Evolutionary conservation across 148 eudicot species (phyloP).

Genomic region (Heliosperma pusillum): DNA sequence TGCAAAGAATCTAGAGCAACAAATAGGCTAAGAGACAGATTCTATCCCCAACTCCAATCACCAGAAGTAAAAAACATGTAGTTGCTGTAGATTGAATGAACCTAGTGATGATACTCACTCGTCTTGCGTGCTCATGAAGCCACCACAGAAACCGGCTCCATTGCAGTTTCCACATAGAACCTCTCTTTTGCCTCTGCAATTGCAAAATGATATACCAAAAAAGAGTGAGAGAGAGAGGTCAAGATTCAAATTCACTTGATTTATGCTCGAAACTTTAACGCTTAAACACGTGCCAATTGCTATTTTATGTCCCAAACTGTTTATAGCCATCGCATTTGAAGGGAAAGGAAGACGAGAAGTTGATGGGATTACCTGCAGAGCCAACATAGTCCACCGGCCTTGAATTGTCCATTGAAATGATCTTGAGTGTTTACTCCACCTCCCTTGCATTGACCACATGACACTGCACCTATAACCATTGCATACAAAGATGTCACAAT

Average conservation of each 20-base stretch:
- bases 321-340: not conserved
- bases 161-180: constrained; percentile 49
- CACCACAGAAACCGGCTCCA: constrained; percentile 47
- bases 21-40: not conserved
- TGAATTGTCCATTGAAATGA: constrained; percentile 49
- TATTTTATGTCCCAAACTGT: no score
- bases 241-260: not conserved
- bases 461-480: constrained; percentile 33
- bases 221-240: not conserved
- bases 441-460: constrained; percentile 49
- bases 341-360: not conserved
- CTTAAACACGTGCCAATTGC: not conserved
- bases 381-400: constrained; percentile 55
- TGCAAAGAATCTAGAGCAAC: not conserved
- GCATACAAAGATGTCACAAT: not conserved
- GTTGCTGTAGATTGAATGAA: not conserved
- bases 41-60: not conserved
- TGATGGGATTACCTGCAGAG: constrained; percentile 44
- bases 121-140: constrained; percentile 46
- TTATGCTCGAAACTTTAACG: not conserved
- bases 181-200: constrained; percentile 40
- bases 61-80: not conserved
- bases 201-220: no score
- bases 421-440: constrained; percentile 47
- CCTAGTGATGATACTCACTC: constrained; percentile 17